Conservation (phyloP, 2,329 filamentous ascomycete species). For the Lachnellula cervina region DNA sequence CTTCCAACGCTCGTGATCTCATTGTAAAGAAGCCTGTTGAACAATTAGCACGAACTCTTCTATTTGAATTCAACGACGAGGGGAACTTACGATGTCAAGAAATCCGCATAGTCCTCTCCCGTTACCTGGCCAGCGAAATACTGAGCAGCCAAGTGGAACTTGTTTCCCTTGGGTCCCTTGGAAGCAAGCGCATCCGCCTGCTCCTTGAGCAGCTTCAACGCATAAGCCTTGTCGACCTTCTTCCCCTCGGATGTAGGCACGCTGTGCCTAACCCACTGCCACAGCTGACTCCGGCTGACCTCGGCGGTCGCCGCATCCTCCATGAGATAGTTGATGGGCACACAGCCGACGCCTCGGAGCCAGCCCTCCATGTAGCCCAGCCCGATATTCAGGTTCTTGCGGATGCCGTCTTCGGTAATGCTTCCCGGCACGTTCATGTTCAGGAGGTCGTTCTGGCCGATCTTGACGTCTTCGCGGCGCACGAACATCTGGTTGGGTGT, state of each 20-base stretch:
- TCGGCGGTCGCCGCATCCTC: constrained; percentile 97
- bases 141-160: constrained; percentile 82
- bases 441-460: constrained; percentile 83
- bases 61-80: neutral
- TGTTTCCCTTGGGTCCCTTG: constrained; percentile 81
- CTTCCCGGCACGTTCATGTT: constrained; percentile 97
- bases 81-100: constrained; percentile 71
- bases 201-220: constrained; percentile 81
- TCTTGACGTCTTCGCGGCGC: constrained; percentile 81
- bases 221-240: constrained; percentile 88
- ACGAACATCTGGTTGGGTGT: constrained; percentile 94
- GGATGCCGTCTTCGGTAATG: constrained; percentile 90
- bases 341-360: constrained; percentile 90
- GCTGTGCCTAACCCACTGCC: constrained; percentile 84
- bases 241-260: constrained; percentile 81
- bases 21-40: constrained; percentile 71
- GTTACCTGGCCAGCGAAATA: constrained; percentile 93
- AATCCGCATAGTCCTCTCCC: constrained; percentile 96
- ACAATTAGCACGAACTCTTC: constrained; percentile 1
- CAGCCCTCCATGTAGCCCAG: constrained; percentile 98
- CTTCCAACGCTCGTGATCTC: constrained; percentile 72
- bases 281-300: constrained; percentile 88
- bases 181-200: constrained; percentile 69
- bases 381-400: constrained; percentile 96
- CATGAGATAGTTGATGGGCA: constrained; percentile 98